Evolutionary conservation across 2,329 filamentous ascomycete genomes (phyloP).

Genomic region (Exophiala sideris): DNA sequence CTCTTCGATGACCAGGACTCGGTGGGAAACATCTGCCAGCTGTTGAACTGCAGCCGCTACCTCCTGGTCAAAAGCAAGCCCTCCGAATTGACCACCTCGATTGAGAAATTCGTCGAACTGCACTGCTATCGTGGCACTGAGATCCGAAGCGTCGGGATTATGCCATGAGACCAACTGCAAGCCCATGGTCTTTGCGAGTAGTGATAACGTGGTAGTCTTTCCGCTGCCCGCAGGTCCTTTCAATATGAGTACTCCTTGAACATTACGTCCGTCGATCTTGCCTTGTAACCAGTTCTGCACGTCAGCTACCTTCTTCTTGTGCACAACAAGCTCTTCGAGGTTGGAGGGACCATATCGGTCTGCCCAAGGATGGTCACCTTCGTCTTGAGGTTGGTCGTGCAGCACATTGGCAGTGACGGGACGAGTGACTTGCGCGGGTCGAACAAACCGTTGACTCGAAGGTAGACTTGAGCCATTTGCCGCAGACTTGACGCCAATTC

Average conservation of each 20-base stretch:
- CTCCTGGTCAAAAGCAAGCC: constrained; percentile 52
- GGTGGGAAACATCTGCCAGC: constrained; percentile 32
- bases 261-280: constrained; percentile 59
- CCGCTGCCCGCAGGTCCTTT: constrained; percentile 89
- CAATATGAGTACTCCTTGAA: constrained; percentile 72
- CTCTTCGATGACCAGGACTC: constrained; percentile 74
- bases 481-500: neutral
- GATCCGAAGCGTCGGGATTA: constrained; percentile 67
- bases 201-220: constrained; percentile 81
- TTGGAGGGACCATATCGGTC: constrained; percentile 74
- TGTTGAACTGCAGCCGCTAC: constrained; percentile 2
- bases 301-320: constrained; percentile 89
- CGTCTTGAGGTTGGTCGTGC: neutral
- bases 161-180: constrained; percentile 85
- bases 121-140: constrained; percentile 61
- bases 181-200: constrained; percentile 73
- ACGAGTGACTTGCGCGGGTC: constrained; percentile 6
- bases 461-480: constrained; percentile 19
- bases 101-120: constrained; percentile 93
- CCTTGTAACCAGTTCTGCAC: constrained; percentile 78
- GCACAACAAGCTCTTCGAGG: constrained; percentile 82
- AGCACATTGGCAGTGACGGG: neutral
- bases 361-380: constrained; percentile 69
- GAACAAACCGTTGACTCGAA: constrained; percentile 27
- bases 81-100: constrained; percentile 74